Evolutionary conservation across 345 rosid species (phyloP), one percentile per base, ranked within the genome.

Genomic region (Sonneratia caseolaris): DNA sequence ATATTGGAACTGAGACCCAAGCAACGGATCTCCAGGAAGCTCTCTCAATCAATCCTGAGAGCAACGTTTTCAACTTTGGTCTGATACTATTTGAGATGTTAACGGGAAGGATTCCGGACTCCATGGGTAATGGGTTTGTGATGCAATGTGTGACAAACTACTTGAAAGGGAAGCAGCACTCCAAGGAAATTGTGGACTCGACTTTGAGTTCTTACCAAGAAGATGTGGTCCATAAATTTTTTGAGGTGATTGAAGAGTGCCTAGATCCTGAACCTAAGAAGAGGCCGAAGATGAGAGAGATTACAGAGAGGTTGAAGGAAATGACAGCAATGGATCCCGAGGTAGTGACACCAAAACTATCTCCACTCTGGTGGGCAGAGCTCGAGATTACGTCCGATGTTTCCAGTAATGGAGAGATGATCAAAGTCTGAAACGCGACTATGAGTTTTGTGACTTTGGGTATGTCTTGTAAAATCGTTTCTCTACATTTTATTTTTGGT

Each of bases 291-390:
- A 89, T 91, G 87, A 83, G 77, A 68, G 86, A 84, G 69, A 68
- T 91, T 57, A 76, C 82, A 24, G 87, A 83, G 22, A 88, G 75
- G 82, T 75, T 96, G 72, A 87, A 76, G 72, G 92, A 84, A 81
- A 87, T 89, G 70, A 96, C 91, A 40, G 82, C 87, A 57, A 75
- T 95, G 84, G 85, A 64, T 76, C 91, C 91, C n/a, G 90, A 84
- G 27, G 84, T 80, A 71, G 98, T 93, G 65, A 78, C 81, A 15
- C 98, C 98, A 27, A 88, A 89, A 82, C 62, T 77, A 53, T 92
- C 96, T 72, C 93, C 96, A 68, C 86, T 87, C 65, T 96, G 97
- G 99, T 92, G 99, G 97, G 96, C 97, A 36, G 97, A 96, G 73
- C 91, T 96, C 68, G 98, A 92, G 83, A 89, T 96, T 73, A 72